phyloP scores from a whole-genome alignment of 2,329 filamentous ascomycete species.

The Beauveria bassiana region DNA sequence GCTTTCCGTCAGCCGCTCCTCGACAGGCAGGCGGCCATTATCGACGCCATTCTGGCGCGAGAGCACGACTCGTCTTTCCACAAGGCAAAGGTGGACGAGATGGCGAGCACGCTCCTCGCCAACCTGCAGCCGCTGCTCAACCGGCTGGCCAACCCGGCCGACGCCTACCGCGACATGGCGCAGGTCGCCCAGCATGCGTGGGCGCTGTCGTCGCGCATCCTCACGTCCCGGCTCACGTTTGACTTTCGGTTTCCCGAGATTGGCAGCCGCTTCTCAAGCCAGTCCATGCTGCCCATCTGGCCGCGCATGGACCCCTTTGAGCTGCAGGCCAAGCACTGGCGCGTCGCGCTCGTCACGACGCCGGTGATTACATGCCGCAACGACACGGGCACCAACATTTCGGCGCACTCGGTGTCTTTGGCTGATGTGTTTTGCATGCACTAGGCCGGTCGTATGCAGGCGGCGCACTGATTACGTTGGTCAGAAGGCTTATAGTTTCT shows the following conservation, averaged over 20 bases:
- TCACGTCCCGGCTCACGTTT: constrained; percentile 35
- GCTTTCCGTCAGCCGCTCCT: constrained; percentile 31
- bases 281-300: constrained; percentile 41
- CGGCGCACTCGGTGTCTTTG: constrained; percentile 35
- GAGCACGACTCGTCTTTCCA: constrained; percentile 24
- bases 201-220: constrained; percentile 39
- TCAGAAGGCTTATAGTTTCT: too few species aligned
- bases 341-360: constrained; percentile 46
- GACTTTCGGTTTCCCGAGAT: constrained; percentile 44
- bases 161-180: constrained; percentile 36
- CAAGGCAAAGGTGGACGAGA: constrained; percentile 30
- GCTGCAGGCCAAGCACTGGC: constrained; percentile 42
- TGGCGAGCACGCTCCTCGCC: constrained; percentile 31
- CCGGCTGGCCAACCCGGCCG: constrained; percentile 22
- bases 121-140: constrained; percentile 34
- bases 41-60: constrained; percentile 30
- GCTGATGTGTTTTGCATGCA: constrained; percentile 44
- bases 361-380: constrained; percentile 48
- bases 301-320: constrained; percentile 30
- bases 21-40: constrained; percentile 27
- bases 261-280: constrained; percentile 38
- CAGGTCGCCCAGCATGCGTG: constrained; percentile 33
- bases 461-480: too few species aligned
- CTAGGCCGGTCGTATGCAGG: constrained; percentile 16
- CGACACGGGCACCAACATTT: constrained; percentile 38